phyloP scores from a whole-genome alignment of 148 eudicot species.

The Vaccinium darrowii region DNA sequence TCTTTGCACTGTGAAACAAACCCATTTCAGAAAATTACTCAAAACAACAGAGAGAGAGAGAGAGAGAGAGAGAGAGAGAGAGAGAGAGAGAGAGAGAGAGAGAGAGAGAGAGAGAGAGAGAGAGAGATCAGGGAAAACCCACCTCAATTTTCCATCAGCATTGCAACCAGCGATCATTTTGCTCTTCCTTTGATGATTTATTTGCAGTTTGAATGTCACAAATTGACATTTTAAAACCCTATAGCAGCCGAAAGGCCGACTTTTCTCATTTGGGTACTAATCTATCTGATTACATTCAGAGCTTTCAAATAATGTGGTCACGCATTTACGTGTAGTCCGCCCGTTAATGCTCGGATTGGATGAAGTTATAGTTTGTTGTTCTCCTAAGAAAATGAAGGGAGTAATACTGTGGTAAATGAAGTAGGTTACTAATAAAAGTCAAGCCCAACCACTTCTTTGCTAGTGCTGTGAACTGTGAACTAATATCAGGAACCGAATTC shows the following conservation, averaged over 20 bases:
- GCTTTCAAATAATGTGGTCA: not conserved
- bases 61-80: not conserved
- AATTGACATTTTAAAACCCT: not conserved
- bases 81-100: too few relatives aligned
- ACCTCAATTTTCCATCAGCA: conserved; percentile 16
- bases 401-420: not conserved
- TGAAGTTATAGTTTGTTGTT: too few relatives aligned
- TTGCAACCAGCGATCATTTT: conserved; percentile 18
- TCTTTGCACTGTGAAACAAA: conserved; percentile 27
- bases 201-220: too few relatives aligned
- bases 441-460: not conserved
- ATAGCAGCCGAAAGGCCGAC: not conserved
- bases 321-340: not conserved
- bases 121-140: too few relatives aligned
- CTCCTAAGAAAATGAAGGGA: too few relatives aligned
- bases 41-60: not conserved
- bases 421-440: not conserved
- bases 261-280: not conserved
- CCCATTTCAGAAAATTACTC: conserved; percentile 3
- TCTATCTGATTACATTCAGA: not conserved
- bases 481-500: not conserved
- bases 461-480: not conserved
- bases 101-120: too few relatives aligned
- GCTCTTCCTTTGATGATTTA: not conserved
- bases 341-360: too few relatives aligned